Base-by-base conservation (phyloP, 2,329 filamentous ascomycete species). In the Apiospora aurea region DNA sequence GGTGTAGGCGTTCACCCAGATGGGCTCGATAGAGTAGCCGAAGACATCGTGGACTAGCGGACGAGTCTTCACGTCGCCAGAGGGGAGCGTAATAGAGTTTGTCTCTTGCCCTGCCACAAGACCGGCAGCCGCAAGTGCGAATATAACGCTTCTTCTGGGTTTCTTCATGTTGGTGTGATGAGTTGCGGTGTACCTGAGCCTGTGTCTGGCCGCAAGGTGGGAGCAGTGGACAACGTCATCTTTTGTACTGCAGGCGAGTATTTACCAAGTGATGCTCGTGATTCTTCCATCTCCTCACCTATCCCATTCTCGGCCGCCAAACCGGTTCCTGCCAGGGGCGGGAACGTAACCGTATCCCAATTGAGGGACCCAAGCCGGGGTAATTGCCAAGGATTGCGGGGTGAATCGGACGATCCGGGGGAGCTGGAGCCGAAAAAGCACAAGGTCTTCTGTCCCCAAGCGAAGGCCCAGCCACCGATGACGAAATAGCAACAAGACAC, bases 1-100 rank as follows among this genome's bases (percentile, higher is more conserved):
- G 72, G 75, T 71, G 70, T 78, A 81, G 41, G 75, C 76, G 71
- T 79, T 73, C 18, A 82, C 72, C 80, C 80, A 81, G 41, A 81
- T 76, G 10, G 80, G 80, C 74, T 82, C 79, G 71, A 82, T 76
- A 11, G 79, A 81, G 73, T 82, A 81, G 24, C 79, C 80, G 72
- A 78, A 79, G 10, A 79, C 78, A 70, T 81, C 79, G 6, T 75
- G 76, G 21, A 76, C 73, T 4, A 81, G 75, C 0, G 71, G 66
- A 21, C 79, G 75, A 14, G 78, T 77, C n/a, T 74, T 64, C 5
- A 81, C 75, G 72, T 74, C 74, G 4, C 64, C 71, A 3, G 77
- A 77, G 16, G 79, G 79, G 13, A 81, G 69, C 11, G 76, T 71
- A 61, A 81, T 72, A 4, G 69, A 72, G 29, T 68, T 71, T 29